Evolutionary conservation across 257 asterid genomes (phyloP).

Genomic region (Henckelia pumila): DNA sequence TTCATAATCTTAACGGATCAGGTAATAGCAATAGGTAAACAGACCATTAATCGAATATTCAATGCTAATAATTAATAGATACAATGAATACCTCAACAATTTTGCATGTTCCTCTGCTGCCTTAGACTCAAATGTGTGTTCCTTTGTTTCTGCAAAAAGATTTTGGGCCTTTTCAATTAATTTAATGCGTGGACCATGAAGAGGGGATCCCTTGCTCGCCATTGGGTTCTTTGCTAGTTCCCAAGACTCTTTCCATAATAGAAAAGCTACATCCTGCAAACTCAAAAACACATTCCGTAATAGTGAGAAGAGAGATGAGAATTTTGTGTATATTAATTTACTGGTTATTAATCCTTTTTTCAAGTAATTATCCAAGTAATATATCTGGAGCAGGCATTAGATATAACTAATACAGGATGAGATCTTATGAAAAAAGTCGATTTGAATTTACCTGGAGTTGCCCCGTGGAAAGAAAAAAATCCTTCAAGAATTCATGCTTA

Average conservation of each 20-base stretch:
- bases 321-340: constrained; percentile 2
- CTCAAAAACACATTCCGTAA: constrained; percentile 19
- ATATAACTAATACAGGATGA: constrained; percentile 15
- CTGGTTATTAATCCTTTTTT: background rate
- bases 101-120: constrained; percentile 99
- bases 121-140: constrained; percentile 80
- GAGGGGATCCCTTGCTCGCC: constrained; percentile 76
- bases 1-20: background rate
- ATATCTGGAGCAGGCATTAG: background rate
- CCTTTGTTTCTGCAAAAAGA: constrained; percentile 78
- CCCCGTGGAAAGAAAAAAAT: constrained; percentile 79
- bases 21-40: background rate
- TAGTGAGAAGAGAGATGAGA: constrained; percentile 11
- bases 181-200: constrained; percentile 81
- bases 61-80: constrained; percentile 12
- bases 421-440: constrained; percentile 19
- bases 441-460: constrained; percentile 72
- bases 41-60: constrained; percentile 20
- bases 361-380: constrained; percentile 15
- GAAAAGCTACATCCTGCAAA: constrained; percentile 76
- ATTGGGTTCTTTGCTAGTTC: constrained; percentile 73
- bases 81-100: constrained; percentile 60
- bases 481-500: constrained; percentile 86
- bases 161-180: constrained; percentile 76
- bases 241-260: constrained; percentile 95